These are phyloP conservation scores for Rhizopogon parksii DNA, from an alignment of 1,284 basidiomycete genomes.

Conservation along the genomic window DNA sequence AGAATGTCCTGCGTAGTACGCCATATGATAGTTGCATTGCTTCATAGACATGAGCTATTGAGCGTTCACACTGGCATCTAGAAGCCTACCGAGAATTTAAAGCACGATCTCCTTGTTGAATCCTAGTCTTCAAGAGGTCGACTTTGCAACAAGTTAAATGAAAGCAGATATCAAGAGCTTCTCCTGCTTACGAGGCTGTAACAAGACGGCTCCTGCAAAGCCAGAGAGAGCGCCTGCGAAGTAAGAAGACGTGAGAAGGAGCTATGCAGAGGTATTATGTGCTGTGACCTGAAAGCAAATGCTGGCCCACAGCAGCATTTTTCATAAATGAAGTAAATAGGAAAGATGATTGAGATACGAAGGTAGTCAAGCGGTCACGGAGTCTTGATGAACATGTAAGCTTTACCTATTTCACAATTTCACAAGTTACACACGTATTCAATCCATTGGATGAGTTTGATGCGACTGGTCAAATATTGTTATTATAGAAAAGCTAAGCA, in stretches of 20 bases:
- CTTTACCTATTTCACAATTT: too few species aligned
- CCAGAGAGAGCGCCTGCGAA: slow-evolving; percentile 64
- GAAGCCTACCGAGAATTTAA: slow-evolving; percentile 30
- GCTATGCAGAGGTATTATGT: background rate
- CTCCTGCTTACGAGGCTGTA: slow-evolving; percentile 63
- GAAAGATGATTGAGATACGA: too few species aligned
- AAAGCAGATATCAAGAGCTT: background rate
- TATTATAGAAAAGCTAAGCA: background rate
- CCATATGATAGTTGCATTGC: slow-evolving; percentile 38
- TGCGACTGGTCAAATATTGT: too few species aligned
- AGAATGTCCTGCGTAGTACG: slow-evolving; percentile 55
- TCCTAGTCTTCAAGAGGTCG: slow-evolving; percentile 81
- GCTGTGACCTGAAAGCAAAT: slow-evolving; percentile 58
- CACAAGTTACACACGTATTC: too few species aligned
- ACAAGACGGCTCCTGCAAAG: slow-evolving; percentile 61
- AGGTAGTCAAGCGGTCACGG: too few species aligned
- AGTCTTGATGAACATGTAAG: too few species aligned
- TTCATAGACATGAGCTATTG: slow-evolving; percentile 12
- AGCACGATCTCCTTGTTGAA: slow-evolving; percentile 68
- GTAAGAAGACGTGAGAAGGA: background rate
- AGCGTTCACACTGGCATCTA: background rate
- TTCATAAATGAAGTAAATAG: slow-evolving; percentile 16
- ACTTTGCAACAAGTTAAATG: slow-evolving; percentile 38
- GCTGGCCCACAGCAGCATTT: slow-evolving; percentile 45
- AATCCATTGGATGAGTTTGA: too few species aligned